These are phyloP conservation scores for Picea mariana DNA, from an alignment of 83 land plant genomes.

Conservation along the genomic window DNA sequence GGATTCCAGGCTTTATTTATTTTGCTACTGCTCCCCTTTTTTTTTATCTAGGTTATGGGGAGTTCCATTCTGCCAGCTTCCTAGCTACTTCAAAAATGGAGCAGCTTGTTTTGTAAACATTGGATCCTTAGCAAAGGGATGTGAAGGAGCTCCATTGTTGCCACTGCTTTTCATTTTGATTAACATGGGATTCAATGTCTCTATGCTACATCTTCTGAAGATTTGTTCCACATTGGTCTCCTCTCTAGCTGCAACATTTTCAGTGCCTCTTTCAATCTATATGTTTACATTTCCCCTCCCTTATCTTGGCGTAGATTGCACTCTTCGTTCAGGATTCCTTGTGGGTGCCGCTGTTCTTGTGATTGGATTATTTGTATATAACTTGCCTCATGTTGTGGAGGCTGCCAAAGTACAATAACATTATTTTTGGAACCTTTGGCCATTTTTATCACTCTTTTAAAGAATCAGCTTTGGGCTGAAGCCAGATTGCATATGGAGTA, in stretches of 20 bases:
- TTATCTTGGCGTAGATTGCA: constrained; percentile 65
- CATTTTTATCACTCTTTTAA: too few relatives aligned
- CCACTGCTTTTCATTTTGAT: constrained; percentile 77
- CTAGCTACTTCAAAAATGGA: too few relatives aligned
- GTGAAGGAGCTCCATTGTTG: constrained; percentile 88
- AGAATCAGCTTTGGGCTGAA: too few relatives aligned
- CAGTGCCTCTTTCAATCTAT: constrained; percentile 88
- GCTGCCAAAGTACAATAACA: too few relatives aligned
- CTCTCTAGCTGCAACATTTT: constrained; percentile 78
- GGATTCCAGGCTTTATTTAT: too few relatives aligned
- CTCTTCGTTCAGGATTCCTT: constrained; percentile 80
- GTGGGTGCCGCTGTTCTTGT: constrained; percentile 69
- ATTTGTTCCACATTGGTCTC: constrained; percentile 92
- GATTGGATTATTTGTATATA: constrained; percentile 61
- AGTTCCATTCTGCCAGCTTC: too few relatives aligned
- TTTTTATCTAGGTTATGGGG: too few relatives aligned
- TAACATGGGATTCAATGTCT: constrained; percentile 94
- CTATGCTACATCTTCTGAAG: constrained; percentile 81
- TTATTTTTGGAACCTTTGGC: too few relatives aligned
- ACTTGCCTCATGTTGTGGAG: constrained; percentile 21
- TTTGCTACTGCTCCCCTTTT: too few relatives aligned
- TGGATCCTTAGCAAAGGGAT: constrained; percentile 34
- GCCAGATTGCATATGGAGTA: too few relatives aligned
- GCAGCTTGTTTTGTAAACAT: too few relatives aligned
- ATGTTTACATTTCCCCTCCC: constrained; percentile 94